Evolutionary conservation across 441 rosid genomes (phyloP).

Genomic region (Corymbia citriodora): DNA sequence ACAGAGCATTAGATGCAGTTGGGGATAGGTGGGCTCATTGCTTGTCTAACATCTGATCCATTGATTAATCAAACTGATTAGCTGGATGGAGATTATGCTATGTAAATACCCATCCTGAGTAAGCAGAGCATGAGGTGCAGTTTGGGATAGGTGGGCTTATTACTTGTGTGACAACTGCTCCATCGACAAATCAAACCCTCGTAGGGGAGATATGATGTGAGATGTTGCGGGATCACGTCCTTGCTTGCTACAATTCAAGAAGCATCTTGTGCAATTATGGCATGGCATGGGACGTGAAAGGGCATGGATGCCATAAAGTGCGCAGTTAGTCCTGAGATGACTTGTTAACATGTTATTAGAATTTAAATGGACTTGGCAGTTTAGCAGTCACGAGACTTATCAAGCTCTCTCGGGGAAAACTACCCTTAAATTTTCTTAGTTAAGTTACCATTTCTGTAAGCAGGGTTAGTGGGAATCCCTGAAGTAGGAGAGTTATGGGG

Average conservation of each 20-base stretch:
- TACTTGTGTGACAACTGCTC: not conserved
- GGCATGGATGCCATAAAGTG: not conserved
- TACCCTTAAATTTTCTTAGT: not conserved
- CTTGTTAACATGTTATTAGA: not conserved
- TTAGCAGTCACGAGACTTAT: not conserved
- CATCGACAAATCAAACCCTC: not conserved
- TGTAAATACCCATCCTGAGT: not conserved
- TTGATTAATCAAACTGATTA: not conserved
- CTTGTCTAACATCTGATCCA: not conserved
- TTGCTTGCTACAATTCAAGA: not conserved
- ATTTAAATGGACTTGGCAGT: not conserved
- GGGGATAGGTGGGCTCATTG: not conserved
- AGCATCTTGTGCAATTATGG: not conserved
- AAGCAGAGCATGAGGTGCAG: not conserved
- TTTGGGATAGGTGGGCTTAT: not conserved
- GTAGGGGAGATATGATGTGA: not conserved
- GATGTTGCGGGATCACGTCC: not conserved
- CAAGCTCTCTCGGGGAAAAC: not conserved
- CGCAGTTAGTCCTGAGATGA: not conserved
- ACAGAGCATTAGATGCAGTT: not conserved
- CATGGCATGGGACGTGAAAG: not conserved
- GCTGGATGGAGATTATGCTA: not conserved
- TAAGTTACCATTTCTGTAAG: not conserved
- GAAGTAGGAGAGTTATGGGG: not conserved
- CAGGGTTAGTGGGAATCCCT: not conserved